Evolutionary conservation across 805 yeast genomes (phyloP).

Genomic region (Lipomyces spencermartinsiae): DNA sequence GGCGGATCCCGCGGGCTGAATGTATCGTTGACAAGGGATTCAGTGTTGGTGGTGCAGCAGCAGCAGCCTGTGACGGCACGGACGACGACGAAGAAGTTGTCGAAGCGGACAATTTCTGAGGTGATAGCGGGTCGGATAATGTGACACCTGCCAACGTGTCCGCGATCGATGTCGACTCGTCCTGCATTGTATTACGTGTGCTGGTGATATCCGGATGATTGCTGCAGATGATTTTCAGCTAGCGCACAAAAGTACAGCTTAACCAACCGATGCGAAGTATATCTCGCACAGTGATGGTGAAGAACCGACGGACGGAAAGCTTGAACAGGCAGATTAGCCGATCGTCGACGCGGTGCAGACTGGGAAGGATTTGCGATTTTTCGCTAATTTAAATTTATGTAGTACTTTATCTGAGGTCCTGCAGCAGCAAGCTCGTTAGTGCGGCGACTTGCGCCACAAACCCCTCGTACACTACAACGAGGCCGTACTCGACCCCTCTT

Average conservation of each 20-base stretch:
- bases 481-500: too few species aligned
- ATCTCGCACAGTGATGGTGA: neutral
- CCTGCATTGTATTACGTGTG: conserved; percentile 11
- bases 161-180: conserved; percentile 10
- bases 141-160: conserved; percentile 7
- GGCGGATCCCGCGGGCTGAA: conserved; percentile 35
- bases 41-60: conserved; percentile 19
- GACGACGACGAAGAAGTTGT: neutral
- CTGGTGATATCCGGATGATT: neutral
- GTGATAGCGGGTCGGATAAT: neutral
- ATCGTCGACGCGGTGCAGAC: neutral
- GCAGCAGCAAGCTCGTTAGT: too few species aligned
- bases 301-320: neutral
- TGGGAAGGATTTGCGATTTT: neutral
- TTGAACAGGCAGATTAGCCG: neutral
- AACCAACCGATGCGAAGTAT: neutral
- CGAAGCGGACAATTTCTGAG: neutral
- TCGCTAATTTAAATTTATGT: neutral
- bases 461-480: too few species aligned
- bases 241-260: neutral
- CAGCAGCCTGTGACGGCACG: conserved; percentile 1
- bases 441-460: too few species aligned
- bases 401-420: too few species aligned
- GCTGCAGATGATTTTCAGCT: neutral
- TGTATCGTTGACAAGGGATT: conserved; percentile 35